Evolutionary conservation across 805 yeast species (phyloP).

Genomic region (Blastobotrys robertii): DNA sequence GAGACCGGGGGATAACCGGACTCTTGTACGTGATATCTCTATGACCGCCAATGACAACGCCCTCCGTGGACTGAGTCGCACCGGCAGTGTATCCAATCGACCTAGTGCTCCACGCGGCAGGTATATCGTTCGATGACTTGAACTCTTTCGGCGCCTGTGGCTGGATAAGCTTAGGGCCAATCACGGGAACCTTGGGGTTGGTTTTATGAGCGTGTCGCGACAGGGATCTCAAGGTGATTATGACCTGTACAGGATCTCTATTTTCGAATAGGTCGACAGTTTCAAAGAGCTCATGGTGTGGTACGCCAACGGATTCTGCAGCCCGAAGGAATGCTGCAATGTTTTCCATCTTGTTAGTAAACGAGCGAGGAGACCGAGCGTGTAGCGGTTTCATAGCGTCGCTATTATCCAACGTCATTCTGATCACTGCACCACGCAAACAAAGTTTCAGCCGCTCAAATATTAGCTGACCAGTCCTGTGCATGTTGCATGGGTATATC

Average conservation of each 20-base stretch:
- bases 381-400: too few species aligned
- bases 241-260: constrained; percentile 68
- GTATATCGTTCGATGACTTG: constrained; percentile 42
- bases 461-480: too few species aligned
- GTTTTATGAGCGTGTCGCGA: constrained; percentile 57
- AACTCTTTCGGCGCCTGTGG: constrained; percentile 24
- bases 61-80: constrained; percentile 37
- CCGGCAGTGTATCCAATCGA: constrained; percentile 56
- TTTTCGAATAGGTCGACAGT: constrained; percentile 66
- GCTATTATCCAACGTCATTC: too few species aligned
- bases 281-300: constrained; percentile 73
- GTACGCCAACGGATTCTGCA: constrained; percentile 56
- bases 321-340: constrained; percentile 60
- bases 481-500: background rate
- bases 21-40: constrained; percentile 34
- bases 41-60: constrained; percentile 43
- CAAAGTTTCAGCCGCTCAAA: too few species aligned
- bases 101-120: constrained; percentile 43
- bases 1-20: constrained; percentile 6
- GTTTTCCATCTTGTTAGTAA: constrained; percentile 52
- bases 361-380: too few species aligned
- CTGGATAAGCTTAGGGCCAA: constrained; percentile 46
- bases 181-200: constrained; percentile 40
- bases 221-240: constrained; percentile 63
- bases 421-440: too few species aligned